Conservation (phyloP, 176 grass and related monocot species). For the Eragrostis nindensis region DNA sequence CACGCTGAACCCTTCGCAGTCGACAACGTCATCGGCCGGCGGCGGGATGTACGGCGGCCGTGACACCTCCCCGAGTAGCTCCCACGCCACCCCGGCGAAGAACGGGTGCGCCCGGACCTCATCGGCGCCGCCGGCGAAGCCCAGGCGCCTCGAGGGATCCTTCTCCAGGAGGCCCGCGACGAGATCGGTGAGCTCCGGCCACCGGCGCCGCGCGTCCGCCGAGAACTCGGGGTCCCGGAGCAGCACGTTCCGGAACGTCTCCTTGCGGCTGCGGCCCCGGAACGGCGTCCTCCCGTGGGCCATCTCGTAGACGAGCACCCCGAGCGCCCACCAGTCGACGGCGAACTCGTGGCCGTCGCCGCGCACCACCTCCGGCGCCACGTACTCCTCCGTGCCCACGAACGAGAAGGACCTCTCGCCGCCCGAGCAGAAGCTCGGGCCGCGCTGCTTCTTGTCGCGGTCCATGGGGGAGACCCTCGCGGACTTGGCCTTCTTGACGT, state of each 20-base stretch:
- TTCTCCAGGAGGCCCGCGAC: constrained; percentile 65
- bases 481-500: constrained; percentile 72
- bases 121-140: constrained; percentile 61
- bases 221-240: constrained; percentile 66
- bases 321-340: constrained; percentile 96
- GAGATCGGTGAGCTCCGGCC: constrained; percentile 79
- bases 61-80: constrained; percentile 67
- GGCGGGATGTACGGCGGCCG: constrained; percentile 81
- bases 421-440: constrained; percentile 37
- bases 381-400: constrained; percentile 97
- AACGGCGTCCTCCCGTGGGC: constrained; percentile 81
- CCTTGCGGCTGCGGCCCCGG: constrained; percentile 70
- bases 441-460: constrained; percentile 41
- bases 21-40: constrained; percentile 45
- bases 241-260: constrained; percentile 95
- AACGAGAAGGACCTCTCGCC: constrained; percentile 77
- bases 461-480: constrained; percentile 72
- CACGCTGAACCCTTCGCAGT: constrained; percentile 56
- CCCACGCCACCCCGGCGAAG: constrained; percentile 80
- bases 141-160: constrained; percentile 58
- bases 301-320: constrained; percentile 94
- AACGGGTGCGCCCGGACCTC: constrained; percentile 80
- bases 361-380: constrained; percentile 89
- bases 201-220: constrained; percentile 40
- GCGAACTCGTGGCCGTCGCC: constrained; percentile 92